These are phyloP conservation scores for Quercus cerris DNA, from an alignment of 306 rosid species.

Conservation along the genomic window DNA sequence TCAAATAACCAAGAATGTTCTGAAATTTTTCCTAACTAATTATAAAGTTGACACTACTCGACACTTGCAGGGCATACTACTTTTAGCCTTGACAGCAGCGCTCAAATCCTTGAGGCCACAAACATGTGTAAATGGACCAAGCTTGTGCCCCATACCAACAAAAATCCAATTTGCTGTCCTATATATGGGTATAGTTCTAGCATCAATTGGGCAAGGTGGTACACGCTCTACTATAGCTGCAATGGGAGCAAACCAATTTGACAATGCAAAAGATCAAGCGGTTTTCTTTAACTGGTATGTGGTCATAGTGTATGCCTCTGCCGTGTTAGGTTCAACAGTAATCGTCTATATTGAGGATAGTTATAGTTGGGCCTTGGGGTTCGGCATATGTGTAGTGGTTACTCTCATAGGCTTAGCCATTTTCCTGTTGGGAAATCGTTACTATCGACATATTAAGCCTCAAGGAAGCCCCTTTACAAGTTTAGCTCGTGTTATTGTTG, in stretches of 20 bases:
- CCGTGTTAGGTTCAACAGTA: not conserved
- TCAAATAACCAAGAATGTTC: too few species aligned
- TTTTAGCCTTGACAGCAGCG: constrained; percentile 15
- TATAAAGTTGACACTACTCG: too few species aligned
- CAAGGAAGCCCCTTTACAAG: constrained; percentile 14
- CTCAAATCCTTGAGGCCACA: constrained; percentile 16
- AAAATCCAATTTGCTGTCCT: constrained; percentile 5
- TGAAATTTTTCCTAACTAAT: too few species aligned
- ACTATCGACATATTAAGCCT: constrained; percentile 13
- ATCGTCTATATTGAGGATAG: constrained; percentile 25
- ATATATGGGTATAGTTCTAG: not conserved
- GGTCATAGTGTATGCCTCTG: not conserved
- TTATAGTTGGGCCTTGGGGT: constrained; percentile 12
- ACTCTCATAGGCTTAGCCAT: constrained; percentile 4
- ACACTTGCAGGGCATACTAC: constrained; percentile 6
- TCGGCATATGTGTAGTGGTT: not conserved
- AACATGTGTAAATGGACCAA: constrained; percentile 1
- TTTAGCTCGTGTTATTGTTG: constrained; percentile 9
- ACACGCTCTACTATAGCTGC: constrained; percentile 18
- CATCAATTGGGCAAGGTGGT: constrained; percentile 14
- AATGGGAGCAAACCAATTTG: constrained; percentile 27
- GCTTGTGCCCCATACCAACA: constrained; percentile 7
- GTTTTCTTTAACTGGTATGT: constrained; percentile 33
- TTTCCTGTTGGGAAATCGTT: constrained; percentile 11
- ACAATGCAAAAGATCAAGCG: not conserved